A percentile compares a stretch with the other conserved stretches of the same genome.
Evolutionary conservation across 2,329 filamentous ascomycete genomes (phyloP).

Genomic region (Lecanicillium sp.): DNA sequence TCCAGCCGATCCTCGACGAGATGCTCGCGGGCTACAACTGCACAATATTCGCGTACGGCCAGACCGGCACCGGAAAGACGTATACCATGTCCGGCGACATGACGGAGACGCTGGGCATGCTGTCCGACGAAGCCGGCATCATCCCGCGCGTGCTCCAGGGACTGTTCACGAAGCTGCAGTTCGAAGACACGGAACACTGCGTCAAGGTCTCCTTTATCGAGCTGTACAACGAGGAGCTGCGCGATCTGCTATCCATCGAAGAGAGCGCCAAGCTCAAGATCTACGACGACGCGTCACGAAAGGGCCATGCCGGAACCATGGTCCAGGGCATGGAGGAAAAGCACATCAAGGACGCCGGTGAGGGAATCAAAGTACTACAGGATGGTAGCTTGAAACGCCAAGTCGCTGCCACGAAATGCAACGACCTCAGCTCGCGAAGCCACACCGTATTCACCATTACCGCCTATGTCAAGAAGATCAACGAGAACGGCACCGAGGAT

Average conservation of each 20-base stretch:
- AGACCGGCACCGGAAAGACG: slow-evolving; percentile 96
- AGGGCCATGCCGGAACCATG: slow-evolving; percentile 76
- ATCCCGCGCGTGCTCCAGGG: slow-evolving; percentile 86
- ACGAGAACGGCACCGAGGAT: slow-evolving; percentile 80
- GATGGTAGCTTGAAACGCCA: slow-evolving; percentile 89
- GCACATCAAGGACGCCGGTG: slow-evolving; percentile 76
- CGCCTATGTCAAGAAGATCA: slow-evolving; percentile 75
- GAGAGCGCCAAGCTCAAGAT: slow-evolving; percentile 88
- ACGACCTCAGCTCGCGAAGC: slow-evolving; percentile 92
- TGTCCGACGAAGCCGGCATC: slow-evolving; percentile 89
- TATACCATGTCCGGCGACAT: slow-evolving; percentile 99
- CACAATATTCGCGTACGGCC: slow-evolving; percentile 97
- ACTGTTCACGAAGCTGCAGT: slow-evolving; percentile 78
- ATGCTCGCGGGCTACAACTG: slow-evolving; percentile 95
- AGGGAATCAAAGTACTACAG: slow-evolving; percentile 84
- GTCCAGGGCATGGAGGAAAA: slow-evolving; percentile 98
- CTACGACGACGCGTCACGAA: slow-evolving; percentile 82
- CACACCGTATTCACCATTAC: slow-evolving; percentile 98
- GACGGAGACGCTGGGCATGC: slow-evolving; percentile 74
- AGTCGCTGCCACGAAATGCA: slow-evolving; percentile 99
- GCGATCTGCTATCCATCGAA: slow-evolving; percentile 78
- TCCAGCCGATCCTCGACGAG: slow-evolving; percentile 89
- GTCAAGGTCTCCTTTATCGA: slow-evolving; percentile 99
- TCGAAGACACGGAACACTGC: slow-evolving; percentile 72
- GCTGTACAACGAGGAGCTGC: slow-evolving; percentile 94